phyloP scores from a whole-genome alignment of 768 basidiomycete genomes.

The Mycena belliarum region DNA sequence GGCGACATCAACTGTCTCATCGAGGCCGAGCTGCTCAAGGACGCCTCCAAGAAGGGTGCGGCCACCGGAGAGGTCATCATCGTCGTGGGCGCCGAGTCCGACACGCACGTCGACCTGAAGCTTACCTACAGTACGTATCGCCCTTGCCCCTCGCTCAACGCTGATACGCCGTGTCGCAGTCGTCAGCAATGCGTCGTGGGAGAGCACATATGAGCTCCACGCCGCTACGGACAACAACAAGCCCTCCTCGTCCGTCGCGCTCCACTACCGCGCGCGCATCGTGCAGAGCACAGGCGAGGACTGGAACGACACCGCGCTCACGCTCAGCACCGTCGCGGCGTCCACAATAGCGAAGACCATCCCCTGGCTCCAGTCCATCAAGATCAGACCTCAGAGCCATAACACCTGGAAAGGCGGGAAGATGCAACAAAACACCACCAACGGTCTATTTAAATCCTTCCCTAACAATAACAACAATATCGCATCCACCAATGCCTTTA shows the following conservation, averaged over 20 bases:
- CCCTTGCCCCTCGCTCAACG: not conserved
- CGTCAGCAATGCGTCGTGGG: constrained; percentile 52
- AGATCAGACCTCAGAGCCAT: constrained; percentile 28
- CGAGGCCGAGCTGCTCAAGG: constrained; percentile 33
- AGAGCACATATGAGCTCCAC: constrained; percentile 59
- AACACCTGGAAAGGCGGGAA: not conserved
- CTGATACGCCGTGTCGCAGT: constrained; percentile 34
- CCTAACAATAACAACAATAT: too few species aligned
- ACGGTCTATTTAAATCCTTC: too few species aligned
- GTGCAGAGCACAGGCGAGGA: constrained; percentile 61
- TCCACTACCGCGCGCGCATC: constrained; percentile 59
- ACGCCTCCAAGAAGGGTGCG: constrained; percentile 35
- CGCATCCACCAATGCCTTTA: too few species aligned
- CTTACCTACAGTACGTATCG: constrained; percentile 51
- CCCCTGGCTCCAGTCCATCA: constrained; percentile 34
- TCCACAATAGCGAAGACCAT: constrained; percentile 36
- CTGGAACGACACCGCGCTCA: constrained; percentile 52
- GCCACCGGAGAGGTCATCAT: constrained; percentile 39
- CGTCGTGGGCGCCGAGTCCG: constrained; percentile 42
- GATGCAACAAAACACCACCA: not conserved
- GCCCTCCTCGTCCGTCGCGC: constrained; percentile 42
- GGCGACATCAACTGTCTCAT: constrained; percentile 41
- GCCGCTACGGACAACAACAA: constrained; percentile 48
- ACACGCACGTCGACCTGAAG: constrained; percentile 41
- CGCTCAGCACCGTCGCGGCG: constrained; percentile 51